Evolutionary conservation across 106 monocot species (phyloP), one percentile per base, ranked within the genome.

Genomic region (Allium cepa): DNA sequence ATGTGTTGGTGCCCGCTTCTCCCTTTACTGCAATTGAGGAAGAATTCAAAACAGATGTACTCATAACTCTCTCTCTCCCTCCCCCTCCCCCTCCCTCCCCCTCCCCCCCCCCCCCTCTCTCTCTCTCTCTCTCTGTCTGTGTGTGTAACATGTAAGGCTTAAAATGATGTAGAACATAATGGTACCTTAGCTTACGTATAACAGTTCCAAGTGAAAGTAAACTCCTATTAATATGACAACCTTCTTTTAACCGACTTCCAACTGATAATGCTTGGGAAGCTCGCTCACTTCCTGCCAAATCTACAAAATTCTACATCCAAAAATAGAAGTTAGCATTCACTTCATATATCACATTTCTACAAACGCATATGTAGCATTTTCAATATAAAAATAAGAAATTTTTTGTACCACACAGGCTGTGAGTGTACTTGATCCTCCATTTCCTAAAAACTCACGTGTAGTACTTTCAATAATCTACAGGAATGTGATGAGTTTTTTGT

Each of bases 211-310:
- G 79, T 14, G 93, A 87, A 53, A 99, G 90, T 60, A 99, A 77
- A 73, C 93, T 99, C 28, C 93, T 84, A 75, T 99, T 99, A 64
- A 99, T 99, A 55, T 99, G 99, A 56, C 99, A 99, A 45, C 99
- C 99, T 78, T 99, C 99, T 78, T 99, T 99, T 73, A 99, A 72
- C 60, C 99, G 82, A 14, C 79, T 55, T 13, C 93, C 99, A 63
- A 78, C 83, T 50, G 93, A 90, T 63, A 87, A 67, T 63, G 93
- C 85, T 67, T 93, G 93, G 66, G 90, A 93, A 63, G 93, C 93
- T 9, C 99, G 90, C 59, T 99, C 99, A 65, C 99, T 99, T 52
- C 99, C 99, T 26, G 93, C 99, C 52, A 99, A 77, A 85, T 99
- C 99, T 62, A 99, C 93, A 82, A 99, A 99, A 73, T 90, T 83